Evolutionary conservation across 148 eudicot genomes (phyloP).

Genomic region (Heliamphora exappendiculata): DNA sequence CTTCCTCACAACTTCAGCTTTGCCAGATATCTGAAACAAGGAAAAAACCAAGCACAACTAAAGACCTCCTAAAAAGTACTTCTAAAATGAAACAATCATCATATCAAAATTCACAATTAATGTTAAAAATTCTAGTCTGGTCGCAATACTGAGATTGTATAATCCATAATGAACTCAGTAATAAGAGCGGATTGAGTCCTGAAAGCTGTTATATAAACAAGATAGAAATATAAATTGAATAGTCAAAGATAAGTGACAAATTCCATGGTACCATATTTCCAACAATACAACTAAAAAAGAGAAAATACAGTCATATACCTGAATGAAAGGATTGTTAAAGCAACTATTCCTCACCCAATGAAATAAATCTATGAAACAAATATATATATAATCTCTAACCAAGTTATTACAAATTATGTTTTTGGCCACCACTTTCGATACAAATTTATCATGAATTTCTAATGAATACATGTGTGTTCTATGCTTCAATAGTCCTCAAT

Average conservation of each 20-base stretch:
- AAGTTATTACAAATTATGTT: too few relatives aligned
- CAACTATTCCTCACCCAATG: background rate
- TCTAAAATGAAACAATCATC: background rate
- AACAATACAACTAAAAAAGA: background rate
- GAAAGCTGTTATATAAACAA: background rate
- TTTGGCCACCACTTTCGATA: too few relatives aligned
- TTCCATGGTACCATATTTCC: background rate
- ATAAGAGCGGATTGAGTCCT: background rate
- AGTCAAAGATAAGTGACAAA: background rate
- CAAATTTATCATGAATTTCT: too few relatives aligned
- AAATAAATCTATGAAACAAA: too few relatives aligned
- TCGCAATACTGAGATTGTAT: background rate
- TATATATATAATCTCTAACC: too few relatives aligned
- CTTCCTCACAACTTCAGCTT: slow-evolving; percentile 61
- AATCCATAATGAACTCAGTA: background rate
- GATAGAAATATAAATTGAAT: background rate
- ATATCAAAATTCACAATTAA: background rate
- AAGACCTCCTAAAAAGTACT: background rate
- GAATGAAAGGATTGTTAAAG: background rate
- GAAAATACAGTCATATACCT: background rate
- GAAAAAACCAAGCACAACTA: background rate
- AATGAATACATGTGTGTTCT: too few relatives aligned
- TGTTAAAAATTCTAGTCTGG: background rate
- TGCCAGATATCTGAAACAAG: slow-evolving; percentile 69
- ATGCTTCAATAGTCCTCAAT: too few relatives aligned